These are phyloP conservation scores for Microdochium trichocladiopsis DNA, from an alignment of 2,329 filamentous ascomycete species.

Conservation along the genomic window DNA sequence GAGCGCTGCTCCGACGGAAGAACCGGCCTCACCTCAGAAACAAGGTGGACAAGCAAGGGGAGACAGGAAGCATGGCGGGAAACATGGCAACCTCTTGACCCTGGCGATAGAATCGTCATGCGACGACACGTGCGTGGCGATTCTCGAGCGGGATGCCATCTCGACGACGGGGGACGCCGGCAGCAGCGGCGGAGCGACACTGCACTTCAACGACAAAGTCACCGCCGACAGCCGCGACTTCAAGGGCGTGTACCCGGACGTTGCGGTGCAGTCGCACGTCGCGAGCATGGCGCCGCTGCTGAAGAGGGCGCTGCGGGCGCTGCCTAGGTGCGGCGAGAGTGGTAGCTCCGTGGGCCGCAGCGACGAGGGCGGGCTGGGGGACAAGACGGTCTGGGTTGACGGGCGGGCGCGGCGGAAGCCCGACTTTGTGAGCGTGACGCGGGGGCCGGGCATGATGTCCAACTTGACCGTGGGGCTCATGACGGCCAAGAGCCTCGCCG, in stretches of 20 bases:
- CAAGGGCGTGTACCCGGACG: conserved; percentile 72
- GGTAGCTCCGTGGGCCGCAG: conserved; percentile 6
- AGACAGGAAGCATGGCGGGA: background rate
- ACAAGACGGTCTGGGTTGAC: conserved; percentile 12
- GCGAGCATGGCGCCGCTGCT: conserved; percentile 62
- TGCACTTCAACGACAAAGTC: conserved; percentile 75
- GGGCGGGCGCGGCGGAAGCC: conserved; percentile 41
- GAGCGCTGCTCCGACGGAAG: no score
- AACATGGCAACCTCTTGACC: conserved; percentile 35
- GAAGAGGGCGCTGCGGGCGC: conserved; percentile 48
- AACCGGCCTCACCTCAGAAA: no score
- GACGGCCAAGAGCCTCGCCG: conserved; percentile 78
- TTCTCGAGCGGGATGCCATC: conserved; percentile 53
- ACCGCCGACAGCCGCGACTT: conserved; percentile 73
- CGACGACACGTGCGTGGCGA: conserved; percentile 86
- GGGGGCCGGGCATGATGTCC: conserved; percentile 82
- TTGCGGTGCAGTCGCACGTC: conserved; percentile 71
- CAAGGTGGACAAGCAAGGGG: background rate
- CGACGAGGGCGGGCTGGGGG: background rate
- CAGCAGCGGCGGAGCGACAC: conserved; percentile 32
- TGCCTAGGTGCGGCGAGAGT: no score
- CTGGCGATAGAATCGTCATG: conserved; percentile 81
- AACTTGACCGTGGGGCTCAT: conserved; percentile 74
- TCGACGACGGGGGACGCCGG: conserved; percentile 8
- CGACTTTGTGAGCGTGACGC: conserved; percentile 82